Evolutionary conservation across 768 basidiomycete genomes (phyloP).

Genomic region (Cystoderma amianthinum): DNA sequence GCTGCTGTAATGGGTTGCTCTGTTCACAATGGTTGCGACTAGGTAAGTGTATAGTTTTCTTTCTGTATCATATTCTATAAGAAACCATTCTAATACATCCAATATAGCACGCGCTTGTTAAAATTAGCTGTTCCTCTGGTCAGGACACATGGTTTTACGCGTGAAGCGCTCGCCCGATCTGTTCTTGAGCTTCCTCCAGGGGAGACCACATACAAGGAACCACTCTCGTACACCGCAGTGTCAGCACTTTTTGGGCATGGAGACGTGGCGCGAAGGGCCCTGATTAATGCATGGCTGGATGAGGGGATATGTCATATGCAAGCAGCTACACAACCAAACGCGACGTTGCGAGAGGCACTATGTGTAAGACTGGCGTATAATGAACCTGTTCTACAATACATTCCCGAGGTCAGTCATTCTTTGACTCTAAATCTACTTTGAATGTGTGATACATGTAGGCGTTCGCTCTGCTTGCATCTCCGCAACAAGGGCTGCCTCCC

Average conservation of each 20-base stretch:
- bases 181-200: conserved; percentile 47
- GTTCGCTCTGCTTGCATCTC: conserved; percentile 59
- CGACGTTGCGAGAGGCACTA: conserved; percentile 44
- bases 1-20: too few species aligned
- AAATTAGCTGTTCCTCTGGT: conserved; percentile 63
- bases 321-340: conserved; percentile 5
- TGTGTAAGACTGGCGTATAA: conserved; percentile 55
- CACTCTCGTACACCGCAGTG: conserved; percentile 65
- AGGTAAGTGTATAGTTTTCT: too few species aligned
- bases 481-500: conserved; percentile 37
- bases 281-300: conserved; percentile 71
- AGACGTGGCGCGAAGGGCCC: conserved; percentile 52
- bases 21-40: too few species aligned
- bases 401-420: conserved; percentile 60
- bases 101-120: too few species aligned
- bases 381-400: conserved; percentile 52
- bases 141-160: conserved; percentile 64
- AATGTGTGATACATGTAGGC: conserved; percentile 38
- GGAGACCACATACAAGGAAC: conserved; percentile 44
- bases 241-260: conserved; percentile 69
- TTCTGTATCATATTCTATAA: too few species aligned
- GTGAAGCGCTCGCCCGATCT: conserved; percentile 59
- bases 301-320: conserved; percentile 52
- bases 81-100: too few species aligned
- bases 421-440: background rate